Evolutionary conservation across 345 rosid genomes (phyloP).

Genomic region (Combretum micranthum): DNA sequence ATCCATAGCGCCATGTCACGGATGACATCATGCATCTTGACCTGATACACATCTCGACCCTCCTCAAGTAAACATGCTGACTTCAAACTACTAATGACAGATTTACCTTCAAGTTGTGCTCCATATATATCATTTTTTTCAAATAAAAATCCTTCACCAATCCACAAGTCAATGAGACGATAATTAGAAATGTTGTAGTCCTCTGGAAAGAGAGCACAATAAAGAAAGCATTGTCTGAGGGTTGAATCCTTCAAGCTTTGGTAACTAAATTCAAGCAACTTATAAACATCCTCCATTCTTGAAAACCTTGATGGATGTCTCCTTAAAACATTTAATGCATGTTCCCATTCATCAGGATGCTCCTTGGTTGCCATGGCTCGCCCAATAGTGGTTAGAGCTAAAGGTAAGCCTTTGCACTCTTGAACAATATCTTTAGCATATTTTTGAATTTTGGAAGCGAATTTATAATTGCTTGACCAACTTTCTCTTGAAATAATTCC

Average conservation of each 20-base stretch:
- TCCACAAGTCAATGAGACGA: conserved; percentile 16
- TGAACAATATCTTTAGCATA: conserved; percentile 6
- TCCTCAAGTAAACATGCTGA: conserved; percentile 20
- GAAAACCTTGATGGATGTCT: neutral
- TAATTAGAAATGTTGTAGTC: conserved; percentile 1
- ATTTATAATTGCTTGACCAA: conserved; percentile 8
- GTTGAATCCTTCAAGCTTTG: neutral
- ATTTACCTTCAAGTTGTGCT: conserved; percentile 13
- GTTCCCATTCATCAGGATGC: conserved; percentile 8
- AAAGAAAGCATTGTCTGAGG: conserved; percentile 1
- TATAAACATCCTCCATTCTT: conserved; percentile 3
- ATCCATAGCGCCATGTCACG: conserved; percentile 43
- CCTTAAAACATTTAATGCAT: conserved; percentile 1
- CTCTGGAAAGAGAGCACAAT: conserved; percentile 18
- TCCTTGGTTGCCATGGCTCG: conserved; percentile 12
- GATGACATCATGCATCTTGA: conserved; percentile 39
- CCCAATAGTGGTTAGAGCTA: conserved; percentile 13
- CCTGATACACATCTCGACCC: neutral
- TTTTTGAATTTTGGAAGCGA: neutral
- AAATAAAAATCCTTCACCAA: conserved; percentile 19
- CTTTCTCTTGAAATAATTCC: conserved; percentile 14
- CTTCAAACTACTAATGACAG: conserved; percentile 19
- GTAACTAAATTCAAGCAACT: neutral
- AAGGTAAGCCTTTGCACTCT: conserved; percentile 12
- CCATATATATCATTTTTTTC: neutral